Evolutionary conservation across 768 basidiomycete species (phyloP), one percentile per base, ranked within the genome.

Genomic region (Xerocomellus intermedius): DNA sequence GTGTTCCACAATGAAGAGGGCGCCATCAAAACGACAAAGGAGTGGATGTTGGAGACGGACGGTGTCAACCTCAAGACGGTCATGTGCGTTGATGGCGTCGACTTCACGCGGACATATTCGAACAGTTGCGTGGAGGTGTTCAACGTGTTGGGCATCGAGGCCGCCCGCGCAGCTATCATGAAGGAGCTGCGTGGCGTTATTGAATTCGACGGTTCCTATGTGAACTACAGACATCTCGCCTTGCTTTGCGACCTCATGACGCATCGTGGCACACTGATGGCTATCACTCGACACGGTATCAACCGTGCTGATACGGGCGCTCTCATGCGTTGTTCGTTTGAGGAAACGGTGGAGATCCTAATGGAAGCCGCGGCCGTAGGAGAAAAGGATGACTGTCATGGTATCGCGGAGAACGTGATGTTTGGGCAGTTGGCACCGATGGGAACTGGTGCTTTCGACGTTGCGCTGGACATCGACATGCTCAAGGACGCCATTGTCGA

Each of bases 381-480:
- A 50, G 96, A 98, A 77, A 92, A 94, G 72, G 97, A 99, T 60
- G 96, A 98, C 63, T 99, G 97, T 69, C 92, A 92, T 50, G 97
- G 96, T 42, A 86, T 99, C 32, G 97, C 97, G n/a, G 96, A 98
- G 79, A 98, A 98, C 65, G 94, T 99, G 39, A 86, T 99, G 81
- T 93, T 99, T 64, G 97, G 97, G 17, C 97, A 98, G 75, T 90
- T 98, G 84, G 95, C 96, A n/a, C 95, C 95, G 1, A 98, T 99
- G 94, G 97, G 97, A 48, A 98, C 97, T 0, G 97, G 97, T 14
- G 83, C 92, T 8, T 98, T 96, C 66, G 96, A 98, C 46, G 91
- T 99, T 47, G 88, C 93, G 0, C 81, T 99, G 46, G 97, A 99
- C 71, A 91, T 98, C 65, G 91, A 95, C 62, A 96, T 98, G 94